Base-by-base conservation (phyloP, 495 filamentous ascomycete species). In the Aspergillus indologenus region DNA sequence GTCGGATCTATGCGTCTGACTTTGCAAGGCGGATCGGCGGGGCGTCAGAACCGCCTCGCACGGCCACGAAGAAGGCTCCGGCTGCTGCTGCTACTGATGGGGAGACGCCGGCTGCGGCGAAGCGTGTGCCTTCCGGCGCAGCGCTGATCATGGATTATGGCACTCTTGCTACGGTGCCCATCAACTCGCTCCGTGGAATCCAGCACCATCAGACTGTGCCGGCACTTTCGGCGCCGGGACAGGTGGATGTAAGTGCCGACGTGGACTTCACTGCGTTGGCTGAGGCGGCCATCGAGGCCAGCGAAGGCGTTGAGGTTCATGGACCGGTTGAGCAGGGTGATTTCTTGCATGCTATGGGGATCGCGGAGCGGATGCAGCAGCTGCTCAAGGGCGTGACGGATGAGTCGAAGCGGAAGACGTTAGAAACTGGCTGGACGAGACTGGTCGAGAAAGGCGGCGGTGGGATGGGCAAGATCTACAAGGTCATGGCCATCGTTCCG, bases 91-190 rank as follows among this genome's bases (percentile, higher is more conserved):
- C 60, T 4, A 15, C 34, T 7, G 34, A 15, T 11, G 34, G 34
- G 5, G 34, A 7, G 12, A 40, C 2, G 34, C 53, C 70, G 49
- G 50, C 47, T 61, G 23, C 62, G 7, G 45, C 59, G 23, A 92
- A 91, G 63, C 67, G 77, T 12, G 62, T 60, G 1, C 85, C 91
- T 6, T 88, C 85, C 3, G 94, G 94, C 50, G 92, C 90, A 15
- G 93, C 92, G 1, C 75, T 98, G 17, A 90, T 98, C 61, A 83
- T 98, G 58, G 94, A 98, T 75, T 98, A 98, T 75, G 94, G 94
- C 2, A 90, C 92, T 2, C 57, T 82, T 20, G 76, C 81, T 51
- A 88, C 88, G 0, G 86, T 97, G 49, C 94, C 94, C 0, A 77
- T 86, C 29, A 92, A 93, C 78, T 91, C 90, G 0, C 79, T 98